These are phyloP conservation scores for Claviceps humidiphila DNA, from an alignment of 2,329 filamentous ascomycete species.

Conservation along the genomic window DNA sequence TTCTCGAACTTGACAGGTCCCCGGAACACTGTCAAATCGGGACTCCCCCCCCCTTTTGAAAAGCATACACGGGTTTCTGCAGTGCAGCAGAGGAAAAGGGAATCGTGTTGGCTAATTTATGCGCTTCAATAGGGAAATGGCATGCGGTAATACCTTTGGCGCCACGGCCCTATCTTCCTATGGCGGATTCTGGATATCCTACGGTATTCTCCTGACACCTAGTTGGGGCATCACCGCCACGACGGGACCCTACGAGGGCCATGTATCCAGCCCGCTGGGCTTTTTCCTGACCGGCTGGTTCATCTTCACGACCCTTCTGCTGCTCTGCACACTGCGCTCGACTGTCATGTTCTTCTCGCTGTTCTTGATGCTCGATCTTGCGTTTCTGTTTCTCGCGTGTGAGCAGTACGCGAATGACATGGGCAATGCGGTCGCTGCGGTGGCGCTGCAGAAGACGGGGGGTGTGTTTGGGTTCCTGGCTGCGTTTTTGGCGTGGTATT, in stretches of 20 bases:
- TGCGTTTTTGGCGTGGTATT: conserved; percentile 78
- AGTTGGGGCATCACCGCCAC: conserved; percentile 43
- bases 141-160: conserved; percentile 77
- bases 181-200: conserved; percentile 72
- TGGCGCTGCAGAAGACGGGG: conserved; percentile 51
- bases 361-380: conserved; percentile 64
- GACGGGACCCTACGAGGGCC: conserved; percentile 31
- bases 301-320: conserved; percentile 66
- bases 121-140: conserved; percentile 51
- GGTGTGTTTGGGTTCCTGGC: conserved; percentile 71
- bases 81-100: too few relatives aligned
- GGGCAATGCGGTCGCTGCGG: conserved; percentile 30
- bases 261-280: conserved; percentile 46
- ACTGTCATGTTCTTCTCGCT: conserved; percentile 66
- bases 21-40: too few relatives aligned
- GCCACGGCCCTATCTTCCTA: conserved; percentile 71
- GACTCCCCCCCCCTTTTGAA: too few relatives aligned
- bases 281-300: conserved; percentile 73
- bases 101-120: neutral
- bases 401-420: conserved; percentile 45
- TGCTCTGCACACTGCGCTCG: conserved; percentile 62
- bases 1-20: too few relatives aligned
- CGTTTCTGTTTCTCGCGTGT: conserved; percentile 60
- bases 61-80: too few relatives aligned
- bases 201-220: conserved; percentile 59